Base-by-base conservation (phyloP, 2,329 filamentous ascomycete species). In the Colletotrichum orbiculare region DNA sequence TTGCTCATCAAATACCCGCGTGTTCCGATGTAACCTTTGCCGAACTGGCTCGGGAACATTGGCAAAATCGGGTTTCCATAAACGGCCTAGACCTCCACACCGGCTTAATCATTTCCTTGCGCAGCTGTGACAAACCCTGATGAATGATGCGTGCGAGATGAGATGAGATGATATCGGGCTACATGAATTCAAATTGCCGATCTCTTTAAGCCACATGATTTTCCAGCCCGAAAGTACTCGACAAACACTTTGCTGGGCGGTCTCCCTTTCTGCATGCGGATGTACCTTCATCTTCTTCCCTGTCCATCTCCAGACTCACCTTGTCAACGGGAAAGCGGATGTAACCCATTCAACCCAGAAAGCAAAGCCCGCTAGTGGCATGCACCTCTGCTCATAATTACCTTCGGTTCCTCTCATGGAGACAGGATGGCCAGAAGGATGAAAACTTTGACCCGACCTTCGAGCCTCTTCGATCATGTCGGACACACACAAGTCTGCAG, bases 401-500 rank as follows among this genome's bases (percentile, higher is more conserved):
- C 13, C 25, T 25, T 25, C 25, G 4, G 25, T 25, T 25, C 25
- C 25, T 25, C 25, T 5, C 25, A 25, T 5, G 25, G 25, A 5
- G 25, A 25, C 25, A 25, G 25, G 25, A 25, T 25, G 25, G 25
- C 25, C 25, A 25, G 25, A 25, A 25, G 25, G 25, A 25, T 25
- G 25, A 4, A 25, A 25, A 25, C 25, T 25, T 64, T 34, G 52
- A 33, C 48, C 25, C 17, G 42, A 34, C 11, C 17, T 35, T 53
- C 25, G 12, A 63, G 15, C 25, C 35, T 11, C 11, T 35, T 50
- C 33, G 33, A 64, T 33, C 39, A 69, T 62, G 56, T 38, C 55
- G n/a, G 61, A 71, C 38, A 49, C 54, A 10, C 33, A 39, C 35
- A 65, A 69, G 38, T 69, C 70, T 39, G 50, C 55, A 13, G 68